phyloP scores from a whole-genome alignment of 2,329 filamentous ascomycete species.

The Beauveria pseudobassiana region DNA sequence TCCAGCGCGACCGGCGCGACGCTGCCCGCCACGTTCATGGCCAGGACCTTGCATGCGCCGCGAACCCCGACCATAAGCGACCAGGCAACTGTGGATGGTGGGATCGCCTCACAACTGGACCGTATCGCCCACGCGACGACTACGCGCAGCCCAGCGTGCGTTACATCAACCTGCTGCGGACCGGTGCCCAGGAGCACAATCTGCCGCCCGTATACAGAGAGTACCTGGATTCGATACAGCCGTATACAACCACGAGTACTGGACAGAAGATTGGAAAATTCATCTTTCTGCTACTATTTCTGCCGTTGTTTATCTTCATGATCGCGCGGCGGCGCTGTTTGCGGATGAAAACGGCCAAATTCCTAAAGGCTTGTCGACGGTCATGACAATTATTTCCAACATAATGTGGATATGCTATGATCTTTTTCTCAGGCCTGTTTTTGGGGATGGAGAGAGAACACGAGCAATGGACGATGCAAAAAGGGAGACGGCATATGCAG shows the following conservation, averaged over 20 bases:
- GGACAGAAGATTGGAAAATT: conserved; percentile 59
- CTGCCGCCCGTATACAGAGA: conserved; percentile 70
- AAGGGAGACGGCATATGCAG: conserved; percentile 1
- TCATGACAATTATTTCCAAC: conserved; percentile 46
- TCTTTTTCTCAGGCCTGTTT: conserved; percentile 46
- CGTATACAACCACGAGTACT: conserved; percentile 62
- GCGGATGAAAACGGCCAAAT: conserved; percentile 59
- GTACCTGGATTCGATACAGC: conserved; percentile 61
- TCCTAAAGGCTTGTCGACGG: conserved; percentile 57
- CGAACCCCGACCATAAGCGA: conserved; percentile 27
- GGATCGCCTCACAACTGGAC: conserved; percentile 36
- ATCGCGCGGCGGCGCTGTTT: conserved; percentile 39
- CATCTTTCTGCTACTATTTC: conserved; percentile 53
- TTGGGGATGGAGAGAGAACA: conserved; percentile 80
- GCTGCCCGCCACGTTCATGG: conserved; percentile 60
- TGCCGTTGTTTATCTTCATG: conserved; percentile 46
- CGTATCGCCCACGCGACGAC: conserved; percentile 53
- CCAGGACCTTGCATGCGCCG: conserved; percentile 77
- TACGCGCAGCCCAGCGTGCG: conserved; percentile 79
- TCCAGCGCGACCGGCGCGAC: conserved; percentile 31
- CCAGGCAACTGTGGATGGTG: conserved; percentile 35
- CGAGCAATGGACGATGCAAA: conserved; percentile 19
- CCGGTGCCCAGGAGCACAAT: conserved; percentile 72
- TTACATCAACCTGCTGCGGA: conserved; percentile 72
- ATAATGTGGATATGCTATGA: conserved; percentile 40